Percentiles rank a stretch among this genome's conserved stretches.
phyloP scores from a whole-genome alignment of 305 asterid genomes.

The Fraxinus sp. region DNA sequence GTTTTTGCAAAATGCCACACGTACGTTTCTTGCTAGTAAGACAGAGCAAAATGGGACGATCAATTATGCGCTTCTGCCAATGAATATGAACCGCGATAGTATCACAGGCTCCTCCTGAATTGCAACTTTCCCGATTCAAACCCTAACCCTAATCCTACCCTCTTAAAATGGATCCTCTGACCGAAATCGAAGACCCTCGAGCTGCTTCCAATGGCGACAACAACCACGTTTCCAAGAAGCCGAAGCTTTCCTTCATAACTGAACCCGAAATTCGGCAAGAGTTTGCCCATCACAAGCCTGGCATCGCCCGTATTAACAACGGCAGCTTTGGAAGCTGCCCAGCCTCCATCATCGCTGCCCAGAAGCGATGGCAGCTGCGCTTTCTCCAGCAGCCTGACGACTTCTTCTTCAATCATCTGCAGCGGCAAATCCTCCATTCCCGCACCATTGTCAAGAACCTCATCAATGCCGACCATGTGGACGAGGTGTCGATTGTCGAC shows the following conservation, averaged over 20 bases:
- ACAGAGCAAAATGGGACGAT: not conserved
- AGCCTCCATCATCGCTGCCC: constrained; percentile 78
- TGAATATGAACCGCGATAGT: constrained; percentile 24
- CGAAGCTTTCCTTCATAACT: constrained; percentile 53
- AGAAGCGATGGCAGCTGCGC: constrained; percentile 74
- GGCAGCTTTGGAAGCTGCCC: constrained; percentile 98
- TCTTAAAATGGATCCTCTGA: constrained; percentile 3
- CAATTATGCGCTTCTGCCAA: not conserved
- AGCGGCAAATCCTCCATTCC: constrained; percentile 62
- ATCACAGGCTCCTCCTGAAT: constrained; percentile 16
- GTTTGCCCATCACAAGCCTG: constrained; percentile 70
- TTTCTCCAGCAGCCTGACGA: constrained; percentile 89
- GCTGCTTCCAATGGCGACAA: constrained; percentile 51
- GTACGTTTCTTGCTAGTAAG: too few relatives aligned
- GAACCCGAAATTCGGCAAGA: constrained; percentile 62
- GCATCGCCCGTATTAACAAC: constrained; percentile 77
- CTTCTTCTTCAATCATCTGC: constrained; percentile 76
- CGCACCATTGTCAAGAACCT: constrained; percentile 65
- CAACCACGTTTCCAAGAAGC: constrained; percentile 50
- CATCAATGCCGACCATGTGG: constrained; percentile 74
- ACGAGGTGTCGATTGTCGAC: constrained; percentile 86
- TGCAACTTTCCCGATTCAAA: not conserved
- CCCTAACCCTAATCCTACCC: constrained; percentile 6
- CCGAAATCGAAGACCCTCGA: constrained; percentile 38
- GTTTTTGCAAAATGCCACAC: too few relatives aligned